A percentile compares a stretch with the other conserved stretches of the same genome.
Evolutionary conservation across 768 basidiomycete species (phyloP).

Genomic region (Gelatoporia subvermispora): DNA sequence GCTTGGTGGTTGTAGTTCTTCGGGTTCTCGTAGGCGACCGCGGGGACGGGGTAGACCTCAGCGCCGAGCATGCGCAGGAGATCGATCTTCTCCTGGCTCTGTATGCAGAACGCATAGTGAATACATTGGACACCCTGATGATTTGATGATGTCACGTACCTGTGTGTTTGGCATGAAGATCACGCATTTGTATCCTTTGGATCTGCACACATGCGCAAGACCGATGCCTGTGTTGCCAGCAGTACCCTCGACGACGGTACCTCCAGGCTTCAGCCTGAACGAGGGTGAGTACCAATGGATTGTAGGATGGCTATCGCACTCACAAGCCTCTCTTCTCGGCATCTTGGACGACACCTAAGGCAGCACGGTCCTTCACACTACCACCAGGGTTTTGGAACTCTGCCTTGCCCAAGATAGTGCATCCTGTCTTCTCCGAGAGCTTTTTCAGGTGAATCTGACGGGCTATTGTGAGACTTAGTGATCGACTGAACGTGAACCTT

Average conservation of each 20-base stretch:
- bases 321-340: conserved; percentile 83
- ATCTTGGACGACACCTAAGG: conserved; percentile 79
- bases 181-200: conserved; percentile 92
- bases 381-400: conserved; percentile 99
- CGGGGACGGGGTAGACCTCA: conserved; percentile 93
- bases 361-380: conserved; percentile 97
- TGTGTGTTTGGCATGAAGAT: conserved; percentile 99
- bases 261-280: conserved; percentile 78
- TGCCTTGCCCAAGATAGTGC: conserved; percentile 88
- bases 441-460: conserved; percentile 74
- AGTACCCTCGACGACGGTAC: conserved; percentile 96
- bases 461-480: conserved; percentile 6
- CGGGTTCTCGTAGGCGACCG: conserved; percentile 94
- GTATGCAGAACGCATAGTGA: not conserved
- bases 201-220: conserved; percentile 89
- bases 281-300: no score
- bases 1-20: conserved; percentile 98
- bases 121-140: not conserved
- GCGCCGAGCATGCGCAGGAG: conserved; percentile 96
- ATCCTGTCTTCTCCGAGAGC: conserved; percentile 79
- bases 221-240: conserved; percentile 98
- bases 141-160: no score
- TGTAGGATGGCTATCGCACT: conserved; percentile 24
- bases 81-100: conserved; percentile 99
- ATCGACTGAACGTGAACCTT: not conserved